Conservation (phyloP, 805 yeast genomes). For the Cyberlindnera japonica region DNA sequence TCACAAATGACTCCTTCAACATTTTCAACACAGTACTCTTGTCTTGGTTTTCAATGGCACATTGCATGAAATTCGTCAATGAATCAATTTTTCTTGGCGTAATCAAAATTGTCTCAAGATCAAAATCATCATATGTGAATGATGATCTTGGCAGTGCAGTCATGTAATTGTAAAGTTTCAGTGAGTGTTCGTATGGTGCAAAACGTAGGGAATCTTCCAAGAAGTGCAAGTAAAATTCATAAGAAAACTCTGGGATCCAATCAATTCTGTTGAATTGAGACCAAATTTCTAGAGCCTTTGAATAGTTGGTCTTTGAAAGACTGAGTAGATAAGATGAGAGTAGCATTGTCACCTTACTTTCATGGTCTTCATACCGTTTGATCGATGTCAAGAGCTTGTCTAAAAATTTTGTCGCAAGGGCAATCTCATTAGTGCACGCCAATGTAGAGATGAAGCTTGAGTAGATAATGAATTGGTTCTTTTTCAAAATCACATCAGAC, state of each 20-base stretch:
- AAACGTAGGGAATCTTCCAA: constrained; percentile 31
- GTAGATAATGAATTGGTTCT: constrained; percentile 47
- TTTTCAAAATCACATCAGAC: constrained; percentile 20
- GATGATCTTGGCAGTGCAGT: constrained; percentile 31
- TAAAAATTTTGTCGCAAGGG: constrained; percentile 51
- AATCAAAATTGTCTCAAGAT: constrained; percentile 13
- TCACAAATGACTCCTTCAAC: constrained; percentile 37
- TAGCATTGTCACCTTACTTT: constrained; percentile 36
- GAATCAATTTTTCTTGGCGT: constrained; percentile 19
- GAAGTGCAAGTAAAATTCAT: constrained; percentile 34
- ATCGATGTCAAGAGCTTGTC: constrained; percentile 49
- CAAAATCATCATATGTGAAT: constrained; percentile 2
- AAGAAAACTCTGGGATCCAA: constrained; percentile 40
- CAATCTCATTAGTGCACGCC: constrained; percentile 45
- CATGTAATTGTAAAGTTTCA: constrained; percentile 36
- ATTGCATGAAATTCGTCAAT: constrained; percentile 17
- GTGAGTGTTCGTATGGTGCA: constrained; percentile 29
- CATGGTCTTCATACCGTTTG: constrained; percentile 33
- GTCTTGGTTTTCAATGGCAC: constrained; percentile 20
- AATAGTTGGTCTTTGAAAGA: constrained; percentile 32
- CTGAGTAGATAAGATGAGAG: constrained; percentile 43
- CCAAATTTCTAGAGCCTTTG: constrained; percentile 36
- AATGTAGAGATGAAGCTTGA: constrained; percentile 49
- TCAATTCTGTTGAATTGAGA: constrained; percentile 33
- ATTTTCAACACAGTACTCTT: constrained; percentile 33